Evolutionary conservation across 495 filamentous ascomycete genomes (phyloP).

Genomic region (Aeminium ludgeri): DNA sequence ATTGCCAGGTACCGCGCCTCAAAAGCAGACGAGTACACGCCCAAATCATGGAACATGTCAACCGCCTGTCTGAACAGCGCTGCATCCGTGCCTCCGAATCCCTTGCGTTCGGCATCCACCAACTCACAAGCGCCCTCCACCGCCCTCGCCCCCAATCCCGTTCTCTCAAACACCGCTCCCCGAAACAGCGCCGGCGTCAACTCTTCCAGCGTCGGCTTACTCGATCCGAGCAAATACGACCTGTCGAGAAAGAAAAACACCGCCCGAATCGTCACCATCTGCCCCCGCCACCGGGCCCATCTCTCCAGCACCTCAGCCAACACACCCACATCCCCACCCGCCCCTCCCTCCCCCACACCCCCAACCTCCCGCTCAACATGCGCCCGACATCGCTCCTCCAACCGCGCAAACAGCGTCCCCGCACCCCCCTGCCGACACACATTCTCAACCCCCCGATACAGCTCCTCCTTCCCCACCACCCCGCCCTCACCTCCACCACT

Average conservation of each 20-base stretch:
- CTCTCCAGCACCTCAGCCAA: constrained; percentile 45
- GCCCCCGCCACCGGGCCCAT: constrained; percentile 66
- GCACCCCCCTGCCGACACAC: constrained; percentile 63
- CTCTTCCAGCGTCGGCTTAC: constrained; percentile 37
- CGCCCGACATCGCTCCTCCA: constrained; percentile 44
- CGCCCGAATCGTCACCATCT: constrained; percentile 58
- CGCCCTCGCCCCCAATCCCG: constrained; percentile 34
- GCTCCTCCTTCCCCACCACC: constrained; percentile 55
- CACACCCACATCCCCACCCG: constrained; percentile 40
- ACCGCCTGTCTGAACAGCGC: constrained; percentile 46
- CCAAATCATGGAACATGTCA: constrained; percentile 63
- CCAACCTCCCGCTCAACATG: constrained; percentile 43
- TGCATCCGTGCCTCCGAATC: background rate
- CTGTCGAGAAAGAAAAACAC: constrained; percentile 89
- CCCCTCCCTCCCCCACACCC: constrained; percentile 33
- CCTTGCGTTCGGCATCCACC: constrained; percentile 48
- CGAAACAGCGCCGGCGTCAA: constrained; percentile 40
- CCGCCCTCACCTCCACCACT: constrained; percentile 39
- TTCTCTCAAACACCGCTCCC: constrained; percentile 37
- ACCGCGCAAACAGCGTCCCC: constrained; percentile 40
- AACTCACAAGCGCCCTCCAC: constrained; percentile 60
- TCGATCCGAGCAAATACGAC: constrained; percentile 61
- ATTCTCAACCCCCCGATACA: constrained; percentile 83
- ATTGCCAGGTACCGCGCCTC: constrained; percentile 53
- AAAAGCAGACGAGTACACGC: constrained; percentile 60